Percentiles rank a stretch among this genome's conserved stretches.
Evolutionary conservation across 495 filamentous ascomycete genomes (phyloP).

Genomic region (Talaromyces stipitatus): DNA sequence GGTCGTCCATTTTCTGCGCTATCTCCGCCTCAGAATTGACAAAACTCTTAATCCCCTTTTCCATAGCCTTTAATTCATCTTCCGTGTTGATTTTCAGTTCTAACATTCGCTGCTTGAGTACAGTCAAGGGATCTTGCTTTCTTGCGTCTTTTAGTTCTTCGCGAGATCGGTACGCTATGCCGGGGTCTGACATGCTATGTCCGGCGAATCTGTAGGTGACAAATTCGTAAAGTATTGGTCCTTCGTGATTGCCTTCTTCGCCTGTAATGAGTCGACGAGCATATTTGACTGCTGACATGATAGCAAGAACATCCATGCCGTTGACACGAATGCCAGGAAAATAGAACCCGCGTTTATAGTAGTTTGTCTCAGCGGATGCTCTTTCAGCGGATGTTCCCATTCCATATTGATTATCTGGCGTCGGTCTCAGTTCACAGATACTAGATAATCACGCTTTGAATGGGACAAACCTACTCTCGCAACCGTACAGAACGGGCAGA

Average conservation of each 20-base stretch:
- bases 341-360: constrained; percentile 6
- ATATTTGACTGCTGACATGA: constrained; percentile 3
- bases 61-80: constrained; percentile 1
- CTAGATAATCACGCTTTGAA: too few relatives aligned
- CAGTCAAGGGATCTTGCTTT: constrained; percentile 2
- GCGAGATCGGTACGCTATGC: not conserved
- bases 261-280: not conserved
- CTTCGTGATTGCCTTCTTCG: not conserved
- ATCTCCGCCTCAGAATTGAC: not conserved
- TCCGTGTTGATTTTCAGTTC: constrained; percentile 3
- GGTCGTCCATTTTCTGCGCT: constrained; percentile 4
- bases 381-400: constrained; percentile 6
- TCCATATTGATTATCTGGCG: constrained; percentile 6
- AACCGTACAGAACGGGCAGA: constrained; percentile 1
- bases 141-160: constrained; percentile 2
- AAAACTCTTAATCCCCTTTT: not conserved
- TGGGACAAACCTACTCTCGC: not conserved
- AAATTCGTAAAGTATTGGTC: not conserved
- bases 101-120: not conserved
- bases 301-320: constrained; percentile 4
- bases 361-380: constrained; percentile 2
- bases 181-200: constrained; percentile 7
- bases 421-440: not conserved
- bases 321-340: constrained; percentile 2
- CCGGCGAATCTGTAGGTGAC: constrained; percentile 4